phyloP scores from a whole-genome alignment of 495 filamentous ascomycete species.

The Oleoguttula mirabilis region DNA sequence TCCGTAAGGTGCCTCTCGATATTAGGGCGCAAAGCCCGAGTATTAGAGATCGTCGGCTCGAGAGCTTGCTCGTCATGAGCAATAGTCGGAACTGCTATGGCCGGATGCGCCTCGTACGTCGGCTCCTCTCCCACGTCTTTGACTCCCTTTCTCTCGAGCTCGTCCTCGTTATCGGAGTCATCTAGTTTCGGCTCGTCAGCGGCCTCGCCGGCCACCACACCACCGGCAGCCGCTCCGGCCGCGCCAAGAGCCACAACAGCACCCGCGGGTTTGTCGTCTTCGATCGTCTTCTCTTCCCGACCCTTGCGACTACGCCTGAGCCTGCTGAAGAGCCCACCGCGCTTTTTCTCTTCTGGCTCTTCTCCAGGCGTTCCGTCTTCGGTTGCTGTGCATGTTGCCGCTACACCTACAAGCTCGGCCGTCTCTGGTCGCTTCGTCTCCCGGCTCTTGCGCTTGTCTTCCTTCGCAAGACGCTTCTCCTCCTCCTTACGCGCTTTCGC shows the following conservation, averaged over 20 bases:
- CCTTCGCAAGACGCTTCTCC: slow-evolving; percentile 8
- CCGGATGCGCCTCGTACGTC: no score
- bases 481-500: slow-evolving; percentile 16
- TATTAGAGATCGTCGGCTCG: no score
- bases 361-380: background rate
- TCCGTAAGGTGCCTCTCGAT: slow-evolving; percentile 11
- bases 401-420: background rate
- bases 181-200: no score
- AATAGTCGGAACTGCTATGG: no score
- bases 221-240: background rate
- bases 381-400: background rate
- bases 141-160: no score
- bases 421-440: slow-evolving; percentile 11
- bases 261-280: background rate
- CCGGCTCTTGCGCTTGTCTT: slow-evolving; percentile 19
- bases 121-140: no score
- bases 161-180: no score
- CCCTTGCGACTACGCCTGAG: background rate
- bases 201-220: background rate
- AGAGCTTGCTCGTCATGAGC: no score
- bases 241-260: slow-evolving; percentile 1
- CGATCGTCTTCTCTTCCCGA: background rate
- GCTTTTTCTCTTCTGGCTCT: background rate
- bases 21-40: no score
- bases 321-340: background rate